phyloP scores from a whole-genome alignment of 179 eudicot genomes.

The Silene coronaria region DNA sequence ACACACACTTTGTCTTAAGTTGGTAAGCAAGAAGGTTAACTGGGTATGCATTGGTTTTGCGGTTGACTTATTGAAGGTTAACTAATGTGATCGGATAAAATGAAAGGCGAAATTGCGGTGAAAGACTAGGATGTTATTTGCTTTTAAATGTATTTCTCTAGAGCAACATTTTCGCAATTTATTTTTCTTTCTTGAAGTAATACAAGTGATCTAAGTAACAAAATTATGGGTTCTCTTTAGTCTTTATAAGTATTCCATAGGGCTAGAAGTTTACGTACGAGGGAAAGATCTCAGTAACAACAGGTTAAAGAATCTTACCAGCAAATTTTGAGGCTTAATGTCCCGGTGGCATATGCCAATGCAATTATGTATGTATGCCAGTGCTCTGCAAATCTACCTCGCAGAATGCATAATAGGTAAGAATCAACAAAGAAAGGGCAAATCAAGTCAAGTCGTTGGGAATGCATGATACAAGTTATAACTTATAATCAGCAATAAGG shows the following conservation, averaged over 20 bases:
- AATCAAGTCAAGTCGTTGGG: not conserved
- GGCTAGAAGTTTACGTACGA: not conserved
- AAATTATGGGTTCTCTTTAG: not conserved
- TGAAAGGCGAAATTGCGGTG: not conserved
- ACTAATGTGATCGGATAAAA: not conserved
- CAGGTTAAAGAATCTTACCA: slow-evolving; percentile 45
- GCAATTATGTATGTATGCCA: slow-evolving; percentile 79
- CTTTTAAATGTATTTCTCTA: too few relatives aligned
- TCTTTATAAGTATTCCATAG: not conserved
- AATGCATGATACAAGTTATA: not conserved
- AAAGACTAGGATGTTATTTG: not conserved
- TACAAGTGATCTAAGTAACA: not conserved
- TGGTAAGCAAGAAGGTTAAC: not conserved
- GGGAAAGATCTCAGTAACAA: slow-evolving; percentile 1
- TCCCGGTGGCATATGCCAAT: slow-evolving; percentile 95
- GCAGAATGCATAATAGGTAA: slow-evolving; percentile 15
- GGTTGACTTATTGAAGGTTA: not conserved
- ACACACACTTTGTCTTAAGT: not conserved
- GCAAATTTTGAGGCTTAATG: slow-evolving; percentile 91
- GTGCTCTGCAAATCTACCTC: slow-evolving; percentile 89
- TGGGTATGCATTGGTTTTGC: not conserved
- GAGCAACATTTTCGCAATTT: not conserved
- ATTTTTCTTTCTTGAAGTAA: not conserved
- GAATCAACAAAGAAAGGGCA: not conserved
- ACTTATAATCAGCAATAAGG: not conserved